phyloP scores from a whole-genome alignment of 1,284 basidiomycete genomes.

The Ceratobasidium sp. region DNA sequence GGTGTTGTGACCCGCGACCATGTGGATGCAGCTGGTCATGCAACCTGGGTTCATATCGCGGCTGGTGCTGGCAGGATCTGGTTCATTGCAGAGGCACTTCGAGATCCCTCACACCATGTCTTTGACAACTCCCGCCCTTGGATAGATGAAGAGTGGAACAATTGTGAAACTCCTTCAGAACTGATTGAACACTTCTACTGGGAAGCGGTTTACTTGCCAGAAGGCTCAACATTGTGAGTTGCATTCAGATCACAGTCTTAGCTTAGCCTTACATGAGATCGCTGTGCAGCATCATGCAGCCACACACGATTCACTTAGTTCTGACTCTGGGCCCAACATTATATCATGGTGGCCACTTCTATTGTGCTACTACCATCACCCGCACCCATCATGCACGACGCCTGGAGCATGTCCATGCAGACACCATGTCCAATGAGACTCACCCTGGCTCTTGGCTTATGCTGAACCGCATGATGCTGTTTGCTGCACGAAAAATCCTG shows the following conservation, averaged over 20 bases:
- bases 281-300: background rate
- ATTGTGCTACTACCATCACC: background rate
- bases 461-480: background rate
- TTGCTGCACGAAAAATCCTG: background rate
- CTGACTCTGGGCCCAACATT: background rate
- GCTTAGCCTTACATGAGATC: background rate
- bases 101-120: background rate
- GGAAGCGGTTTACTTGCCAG: background rate
- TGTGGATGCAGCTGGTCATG: slow-evolving; percentile 1
- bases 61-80: no score
- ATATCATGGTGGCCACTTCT: slow-evolving; percentile 7
- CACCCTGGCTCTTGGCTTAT: background rate
- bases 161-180: no score
- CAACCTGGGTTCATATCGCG: background rate
- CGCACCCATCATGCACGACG: background rate
- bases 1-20: background rate
- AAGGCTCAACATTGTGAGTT: background rate
- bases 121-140: no score
- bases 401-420: background rate
- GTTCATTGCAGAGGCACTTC: no score
- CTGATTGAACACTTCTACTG: no score
- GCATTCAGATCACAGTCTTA: background rate
- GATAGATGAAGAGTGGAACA: no score
- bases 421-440: background rate
- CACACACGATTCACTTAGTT: background rate